These are phyloP conservation scores for Rhododendron simsii DNA, from an alignment of 148 eudicot genomes.

Conservation along the genomic window DNA sequence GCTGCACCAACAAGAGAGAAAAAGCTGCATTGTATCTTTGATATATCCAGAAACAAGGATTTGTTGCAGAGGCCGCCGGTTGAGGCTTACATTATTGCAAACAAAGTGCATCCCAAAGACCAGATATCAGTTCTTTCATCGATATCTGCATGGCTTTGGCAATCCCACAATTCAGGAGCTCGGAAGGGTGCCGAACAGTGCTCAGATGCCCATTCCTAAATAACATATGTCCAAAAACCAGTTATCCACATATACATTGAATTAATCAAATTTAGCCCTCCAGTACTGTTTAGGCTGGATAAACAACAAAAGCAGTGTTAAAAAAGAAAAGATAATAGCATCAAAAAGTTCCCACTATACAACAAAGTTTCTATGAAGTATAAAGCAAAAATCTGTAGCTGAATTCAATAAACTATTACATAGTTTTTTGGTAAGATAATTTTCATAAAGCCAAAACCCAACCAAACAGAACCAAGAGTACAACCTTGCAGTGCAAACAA, in stretches of 20 bases:
- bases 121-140: constrained; percentile 98
- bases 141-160: constrained; percentile 84
- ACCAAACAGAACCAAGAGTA: no score
- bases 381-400: background rate
- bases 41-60: background rate
- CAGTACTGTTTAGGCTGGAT: background rate
- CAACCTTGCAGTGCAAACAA: no score
- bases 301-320: background rate
- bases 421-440: no score
- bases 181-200: constrained; percentile 95
- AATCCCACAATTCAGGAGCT: constrained; percentile 98
- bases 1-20: background rate
- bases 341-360: background rate
- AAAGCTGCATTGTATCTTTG: background rate
- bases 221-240: constrained; percentile 9
- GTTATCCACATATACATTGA: background rate
- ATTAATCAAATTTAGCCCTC: background rate
- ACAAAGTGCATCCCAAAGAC: constrained; percentile 95
- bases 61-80: background rate
- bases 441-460: no score
- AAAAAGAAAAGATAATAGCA: background rate
- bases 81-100: constrained; percentile 71
- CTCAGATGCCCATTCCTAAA: constrained; percentile 98
- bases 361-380: background rate
- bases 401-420: background rate